phyloP scores from a whole-genome alignment of 208 protist genomes.

The Wallacemonas sp. region DNA sequence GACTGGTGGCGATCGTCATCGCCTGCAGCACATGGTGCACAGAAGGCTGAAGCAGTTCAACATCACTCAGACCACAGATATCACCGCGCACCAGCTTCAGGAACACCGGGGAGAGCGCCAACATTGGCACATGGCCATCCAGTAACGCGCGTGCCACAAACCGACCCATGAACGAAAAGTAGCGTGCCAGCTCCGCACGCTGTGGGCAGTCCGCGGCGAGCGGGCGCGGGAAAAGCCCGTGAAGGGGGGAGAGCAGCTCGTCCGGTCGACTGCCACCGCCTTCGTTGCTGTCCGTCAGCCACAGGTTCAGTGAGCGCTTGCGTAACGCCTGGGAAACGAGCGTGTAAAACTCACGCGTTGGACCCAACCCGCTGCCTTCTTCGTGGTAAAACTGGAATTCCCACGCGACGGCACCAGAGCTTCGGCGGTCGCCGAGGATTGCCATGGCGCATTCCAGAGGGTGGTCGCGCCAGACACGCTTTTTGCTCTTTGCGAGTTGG shows the following conservation, averaged over 20 bases:
- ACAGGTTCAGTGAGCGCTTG: constrained; percentile 55
- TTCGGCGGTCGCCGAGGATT: constrained; percentile 39
- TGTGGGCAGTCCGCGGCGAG: constrained; percentile 14
- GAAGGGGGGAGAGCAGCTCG: constrained; percentile 47
- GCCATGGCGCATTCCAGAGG: constrained; percentile 63
- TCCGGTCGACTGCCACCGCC: constrained; percentile 3
- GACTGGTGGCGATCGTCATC: constrained; percentile 20
- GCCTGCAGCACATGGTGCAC: constrained; percentile 49
- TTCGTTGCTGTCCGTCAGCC: constrained; percentile 32
- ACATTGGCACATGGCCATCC: constrained; percentile 67
- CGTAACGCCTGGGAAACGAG: constrained; percentile 71
- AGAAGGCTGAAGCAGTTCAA: constrained; percentile 52
- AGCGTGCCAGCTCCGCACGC: constrained; percentile 19
- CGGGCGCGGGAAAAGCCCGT: constrained; percentile 68
- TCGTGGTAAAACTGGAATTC: constrained; percentile 92
- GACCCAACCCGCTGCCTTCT: constrained; percentile 83
- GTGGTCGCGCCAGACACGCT: constrained; percentile 58
- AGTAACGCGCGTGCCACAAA: constrained; percentile 78
- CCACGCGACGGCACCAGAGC: constrained; percentile 41
- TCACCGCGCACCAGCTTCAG: constrained; percentile 79
- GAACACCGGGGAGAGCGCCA: constrained; percentile 72
- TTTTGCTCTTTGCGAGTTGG: constrained; percentile 29
- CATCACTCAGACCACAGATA: constrained; percentile 59
- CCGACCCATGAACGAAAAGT: constrained; percentile 66
- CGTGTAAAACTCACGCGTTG: constrained; percentile 90